Base-by-base conservation (phyloP, 2,329 filamentous ascomycete species). In the Aspergillus sojae region DNA sequence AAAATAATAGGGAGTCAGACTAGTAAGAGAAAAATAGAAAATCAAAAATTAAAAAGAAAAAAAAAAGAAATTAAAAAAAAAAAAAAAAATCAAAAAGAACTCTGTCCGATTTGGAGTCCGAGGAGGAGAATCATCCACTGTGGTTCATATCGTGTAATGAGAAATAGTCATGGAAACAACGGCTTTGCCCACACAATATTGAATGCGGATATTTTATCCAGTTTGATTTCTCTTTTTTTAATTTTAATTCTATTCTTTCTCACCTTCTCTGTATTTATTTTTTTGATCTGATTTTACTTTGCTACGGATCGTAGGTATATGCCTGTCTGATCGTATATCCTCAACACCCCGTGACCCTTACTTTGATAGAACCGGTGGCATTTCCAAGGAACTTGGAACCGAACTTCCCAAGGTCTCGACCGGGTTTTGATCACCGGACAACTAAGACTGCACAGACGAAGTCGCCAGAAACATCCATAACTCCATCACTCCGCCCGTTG, bases 141-240 rank as follows among this genome's bases (percentile, higher is more conserved):
- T 61, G 63, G 59, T 65, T 65, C 39, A 60, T 59, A 67, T 67
- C 63, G 62, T 65, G 62, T 67, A 67, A 67, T 67, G 61, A n/a
- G 58, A 65, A 67, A 58, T 63, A 65, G 65, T 67, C 65, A 67
- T 67, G 54, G 54, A 63, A 63, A 58, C 55, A 55, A 55, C 21
- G 52, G 23, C 9, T n/a, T 52, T 21, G 39, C n/a, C 52, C 52
- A 34, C 52, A 55, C 36, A 55, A 36, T 7, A 16, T 34, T 32
- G 41, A 41, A 30, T 36, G 43, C 34, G 46, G 32, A 53, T 52
- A 21, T 41, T 59, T 53, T 53, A 39, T 55, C 52, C 52, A 23
- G 16, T 39, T 55, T 26, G 12, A 39, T 21, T n/a, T 21, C 26
- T 32, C 9, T 19, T 16, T 7, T 36, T 23, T 39, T 16, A 5